Conservation (phyloP, 371 early-diverging fungal species). For the Mucor velutinosus region DNA sequence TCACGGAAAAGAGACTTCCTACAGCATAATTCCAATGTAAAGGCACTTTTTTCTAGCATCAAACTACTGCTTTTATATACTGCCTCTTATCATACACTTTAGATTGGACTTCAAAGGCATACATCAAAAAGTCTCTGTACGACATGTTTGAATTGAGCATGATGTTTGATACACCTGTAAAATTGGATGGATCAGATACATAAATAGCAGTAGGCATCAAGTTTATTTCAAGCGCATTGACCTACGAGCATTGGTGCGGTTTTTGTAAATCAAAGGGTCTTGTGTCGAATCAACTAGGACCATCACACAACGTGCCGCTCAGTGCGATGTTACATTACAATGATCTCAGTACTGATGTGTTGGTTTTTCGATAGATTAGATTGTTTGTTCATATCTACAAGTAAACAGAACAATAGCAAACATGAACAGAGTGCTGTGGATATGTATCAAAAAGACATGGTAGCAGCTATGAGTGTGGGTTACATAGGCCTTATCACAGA, state of each 20-base stretch:
- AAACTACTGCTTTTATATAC: too few species aligned
- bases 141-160: not conserved
- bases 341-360: not conserved
- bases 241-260: not conserved
- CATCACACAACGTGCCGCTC: conserved; percentile 13
- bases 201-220: not conserved
- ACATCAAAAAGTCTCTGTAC: too few species aligned
- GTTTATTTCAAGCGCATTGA: not conserved
- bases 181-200: not conserved
- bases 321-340: conserved; percentile 12
- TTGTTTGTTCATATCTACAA: not conserved
- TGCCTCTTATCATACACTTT: too few species aligned
- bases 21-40: too few species aligned
- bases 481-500: too few species aligned
- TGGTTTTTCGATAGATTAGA: not conserved
- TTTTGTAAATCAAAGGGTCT: not conserved
- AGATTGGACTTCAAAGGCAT: too few species aligned
- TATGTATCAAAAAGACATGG: not conserved
- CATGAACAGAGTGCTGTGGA: not conserved
- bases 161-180: too few species aligned
- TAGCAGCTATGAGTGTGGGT: too few species aligned
- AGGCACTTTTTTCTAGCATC: too few species aligned
- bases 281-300: conserved; percentile 11
- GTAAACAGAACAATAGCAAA: not conserved
- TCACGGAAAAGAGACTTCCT: too few species aligned